Evolutionary conservation across 257 asterid genomes (phyloP).

Genomic region (Solanum etuberosum): DNA sequence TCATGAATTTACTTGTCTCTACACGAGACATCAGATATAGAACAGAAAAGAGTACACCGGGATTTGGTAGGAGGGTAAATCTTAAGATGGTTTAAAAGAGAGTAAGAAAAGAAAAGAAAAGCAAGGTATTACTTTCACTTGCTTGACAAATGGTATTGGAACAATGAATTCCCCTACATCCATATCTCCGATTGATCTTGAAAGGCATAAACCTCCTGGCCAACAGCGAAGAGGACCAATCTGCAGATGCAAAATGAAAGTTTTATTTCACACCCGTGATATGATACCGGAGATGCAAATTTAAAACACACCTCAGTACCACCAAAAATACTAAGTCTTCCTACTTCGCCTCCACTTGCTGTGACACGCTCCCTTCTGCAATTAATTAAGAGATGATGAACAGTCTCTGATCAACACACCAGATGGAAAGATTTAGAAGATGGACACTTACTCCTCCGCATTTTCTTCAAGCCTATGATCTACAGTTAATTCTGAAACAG

Average conservation of each 20-base stretch:
- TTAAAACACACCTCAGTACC: slow-evolving; percentile 52
- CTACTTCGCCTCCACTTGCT: slow-evolving; percentile 88
- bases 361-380: slow-evolving; percentile 80
- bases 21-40: neutral
- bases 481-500: slow-evolving; percentile 55
- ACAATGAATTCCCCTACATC: slow-evolving; percentile 74
- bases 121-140: slow-evolving; percentile 45
- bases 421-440: neutral
- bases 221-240: slow-evolving; percentile 79
- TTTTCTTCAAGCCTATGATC: slow-evolving; percentile 92
- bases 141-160: slow-evolving; percentile 70
- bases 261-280: neutral
- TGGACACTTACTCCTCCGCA: slow-evolving; percentile 53
- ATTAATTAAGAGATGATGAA: neutral
- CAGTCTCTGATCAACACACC: neutral
- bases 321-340: slow-evolving; percentile 58
- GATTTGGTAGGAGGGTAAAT: neutral
- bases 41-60: neutral
- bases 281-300: neutral
- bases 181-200: slow-evolving; percentile 78
- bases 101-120: neutral
- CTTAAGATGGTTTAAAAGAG: neutral
- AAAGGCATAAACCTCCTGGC: slow-evolving; percentile 82
- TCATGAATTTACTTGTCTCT: neutral
- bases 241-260: slow-evolving; percentile 11